phyloP scores from a whole-genome alignment of 2,329 filamentous ascomycete genomes.

The Xylogone sp. region DNA sequence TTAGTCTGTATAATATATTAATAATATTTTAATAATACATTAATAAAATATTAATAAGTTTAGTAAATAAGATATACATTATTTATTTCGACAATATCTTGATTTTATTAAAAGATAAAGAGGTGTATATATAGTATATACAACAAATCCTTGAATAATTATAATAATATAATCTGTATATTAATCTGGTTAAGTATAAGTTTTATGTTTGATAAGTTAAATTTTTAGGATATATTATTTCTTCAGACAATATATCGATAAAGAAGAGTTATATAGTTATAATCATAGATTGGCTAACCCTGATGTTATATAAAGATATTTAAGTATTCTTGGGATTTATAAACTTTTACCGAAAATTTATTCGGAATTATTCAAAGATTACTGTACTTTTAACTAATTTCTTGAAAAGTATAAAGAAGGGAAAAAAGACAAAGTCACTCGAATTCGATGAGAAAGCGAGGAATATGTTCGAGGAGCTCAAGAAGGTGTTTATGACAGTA shows the following conservation, averaged over 20 bases:
- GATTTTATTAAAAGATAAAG: constrained; percentile 19
- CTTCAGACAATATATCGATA: constrained; percentile 10
- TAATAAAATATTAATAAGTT: constrained; percentile 18
- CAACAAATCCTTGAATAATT: constrained; percentile 4
- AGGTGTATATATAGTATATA: constrained; percentile 13
- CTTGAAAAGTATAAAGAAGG: not conserved
- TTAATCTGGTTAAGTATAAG: constrained; percentile 10
- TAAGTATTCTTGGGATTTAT: constrained; percentile 26
- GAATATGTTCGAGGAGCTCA: not conserved
- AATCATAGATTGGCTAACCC: constrained; percentile 15
- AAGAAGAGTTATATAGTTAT: constrained; percentile 11
- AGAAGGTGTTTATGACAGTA: not conserved
- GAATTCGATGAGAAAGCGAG: not conserved
- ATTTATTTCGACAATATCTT: constrained; percentile 28
- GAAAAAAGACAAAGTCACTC: not conserved
- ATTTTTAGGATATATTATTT: constrained; percentile 16
- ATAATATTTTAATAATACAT: constrained; percentile 24
- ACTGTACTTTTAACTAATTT: not conserved
- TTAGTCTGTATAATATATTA: constrained; percentile 16
- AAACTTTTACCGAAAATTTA: constrained; percentile 32
- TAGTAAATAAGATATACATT: constrained; percentile 8
- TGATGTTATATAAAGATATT: constrained; percentile 15
- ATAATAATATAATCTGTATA: not conserved
- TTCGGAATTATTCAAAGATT: constrained; percentile 18
- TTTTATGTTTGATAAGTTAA: constrained; percentile 12